Evolutionary conservation across 2,329 filamentous ascomycete species (phyloP), one percentile per base, ranked within the genome.

Genomic region (Grosmannia huntii): DNA sequence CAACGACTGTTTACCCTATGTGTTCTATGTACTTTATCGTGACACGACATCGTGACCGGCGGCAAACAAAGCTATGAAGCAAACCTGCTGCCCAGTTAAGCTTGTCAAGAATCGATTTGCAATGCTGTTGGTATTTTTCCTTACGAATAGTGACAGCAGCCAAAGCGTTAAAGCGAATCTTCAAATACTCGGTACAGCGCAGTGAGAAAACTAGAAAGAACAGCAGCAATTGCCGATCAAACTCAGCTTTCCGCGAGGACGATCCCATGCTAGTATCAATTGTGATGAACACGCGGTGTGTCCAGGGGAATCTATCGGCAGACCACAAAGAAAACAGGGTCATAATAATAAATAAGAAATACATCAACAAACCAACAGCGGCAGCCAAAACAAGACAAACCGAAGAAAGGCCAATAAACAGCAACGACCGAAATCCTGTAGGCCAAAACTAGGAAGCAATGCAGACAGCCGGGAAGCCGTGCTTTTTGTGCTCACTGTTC

Each of bases 241-340:
- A 23, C 46, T 54, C 50, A 57, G 44, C 44, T 52, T 36, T 50
- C 50, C 51, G 28, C 56, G 58, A 61, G 60, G 58, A 51, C 44
- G 60, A 59, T 61, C 60, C 57, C 58, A 57, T 38, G n/a, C 44
- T 33, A 46, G 57, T 50, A 54, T 36, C 46, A 27, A 33, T 49
- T 49, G 53, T 49, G 25, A 31, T 55, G 53, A 57, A 59, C 53
- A 57, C 46, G 57, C 49, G 58, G 44, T 53, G 59, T 25, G 55
- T 56, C 56, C 51, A 52, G 60, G 57, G 57, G 60, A 62, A 62
- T 62, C 60, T 62, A 62, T 62, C 53, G 56, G 60, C 54, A 55
- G 53, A 58, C 51, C 28, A 50, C 28, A 53, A 23, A 53, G n/a
- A 25, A 44, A 55, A 5, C 33, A 36, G 31, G 14, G 16, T 21